Evolutionary conservation across 176 grass and related monocot species (phyloP).

Genomic region (Panicum miliaceum): DNA sequence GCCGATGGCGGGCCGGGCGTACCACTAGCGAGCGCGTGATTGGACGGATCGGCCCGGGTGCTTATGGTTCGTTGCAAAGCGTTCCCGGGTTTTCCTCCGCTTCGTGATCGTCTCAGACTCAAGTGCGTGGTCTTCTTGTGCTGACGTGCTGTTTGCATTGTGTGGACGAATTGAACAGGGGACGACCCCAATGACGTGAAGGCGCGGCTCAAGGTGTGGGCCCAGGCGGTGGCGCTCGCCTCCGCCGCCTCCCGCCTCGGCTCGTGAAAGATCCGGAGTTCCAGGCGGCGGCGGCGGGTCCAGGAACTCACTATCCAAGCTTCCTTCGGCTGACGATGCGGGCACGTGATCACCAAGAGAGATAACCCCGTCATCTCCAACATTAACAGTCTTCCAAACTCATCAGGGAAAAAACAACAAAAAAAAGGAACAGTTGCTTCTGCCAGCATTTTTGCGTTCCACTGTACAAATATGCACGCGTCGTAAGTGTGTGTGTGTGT

Average conservation of each 20-base stretch:
- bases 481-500: neutral
- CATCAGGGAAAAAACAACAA: neutral
- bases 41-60: neutral
- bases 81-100: neutral
- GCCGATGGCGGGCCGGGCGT: neutral
- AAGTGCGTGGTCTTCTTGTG: neutral
- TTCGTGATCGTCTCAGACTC: no score
- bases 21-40: neutral
- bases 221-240: slow-evolving; percentile 53
- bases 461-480: neutral
- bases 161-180: slow-evolving; percentile 4
- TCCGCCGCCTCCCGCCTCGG: slow-evolving; percentile 45
- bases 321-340: neutral
- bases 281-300: no score
- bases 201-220: slow-evolving; percentile 70
- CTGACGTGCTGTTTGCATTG: neutral
- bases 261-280: neutral
- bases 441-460: neutral
- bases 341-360: neutral
- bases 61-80: slow-evolving; percentile 11
- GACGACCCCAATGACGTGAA: slow-evolving; percentile 63
- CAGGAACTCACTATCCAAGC: neutral
- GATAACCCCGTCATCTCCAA: neutral
- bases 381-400: neutral
- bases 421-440: neutral